These are phyloP conservation scores for Neopestalotiopsis rosae DNA, from an alignment of 2,329 filamentous ascomycete genomes.

Conservation along the genomic window DNA sequence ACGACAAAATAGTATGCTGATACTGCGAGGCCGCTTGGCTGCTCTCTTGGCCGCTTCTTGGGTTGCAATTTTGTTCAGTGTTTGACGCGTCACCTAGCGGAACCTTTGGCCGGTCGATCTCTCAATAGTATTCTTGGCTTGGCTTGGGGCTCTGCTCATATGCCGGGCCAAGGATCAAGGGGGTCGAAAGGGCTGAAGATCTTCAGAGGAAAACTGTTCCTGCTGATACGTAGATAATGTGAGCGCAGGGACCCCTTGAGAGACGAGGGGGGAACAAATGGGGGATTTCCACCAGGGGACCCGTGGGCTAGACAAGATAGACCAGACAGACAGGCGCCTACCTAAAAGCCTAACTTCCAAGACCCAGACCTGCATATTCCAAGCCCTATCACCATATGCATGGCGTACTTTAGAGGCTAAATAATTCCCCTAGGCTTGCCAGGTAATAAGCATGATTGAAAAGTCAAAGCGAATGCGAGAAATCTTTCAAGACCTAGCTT, in stretches of 20 bases:
- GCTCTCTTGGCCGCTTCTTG: neutral
- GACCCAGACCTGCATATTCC: neutral
- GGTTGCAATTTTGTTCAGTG: neutral
- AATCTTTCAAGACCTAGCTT: neutral
- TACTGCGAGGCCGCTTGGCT: neutral
- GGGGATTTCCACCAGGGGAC: no score
- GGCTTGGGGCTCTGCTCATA: conserved; percentile 1
- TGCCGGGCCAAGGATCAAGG: neutral
- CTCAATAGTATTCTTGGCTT: neutral
- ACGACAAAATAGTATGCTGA: neutral
- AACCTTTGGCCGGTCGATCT: neutral
- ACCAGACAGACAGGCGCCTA: neutral
- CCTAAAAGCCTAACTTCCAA: neutral
- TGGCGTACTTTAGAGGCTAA: no score
- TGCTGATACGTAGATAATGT: neutral
- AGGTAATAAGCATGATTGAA: neutral
- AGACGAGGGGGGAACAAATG: no score
- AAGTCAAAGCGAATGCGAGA: neutral
- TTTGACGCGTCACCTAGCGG: neutral
- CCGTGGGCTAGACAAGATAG: no score
- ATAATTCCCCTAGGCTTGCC: neutral
- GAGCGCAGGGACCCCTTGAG: neutral
- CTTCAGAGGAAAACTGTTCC: neutral
- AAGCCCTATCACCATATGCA: no score
- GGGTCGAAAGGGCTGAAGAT: conserved; percentile 1